Evolutionary conservation across 345 rosid genomes (phyloP), one percentile per base, ranked within the genome.

Genomic region (Hirschfeldia incana): DNA sequence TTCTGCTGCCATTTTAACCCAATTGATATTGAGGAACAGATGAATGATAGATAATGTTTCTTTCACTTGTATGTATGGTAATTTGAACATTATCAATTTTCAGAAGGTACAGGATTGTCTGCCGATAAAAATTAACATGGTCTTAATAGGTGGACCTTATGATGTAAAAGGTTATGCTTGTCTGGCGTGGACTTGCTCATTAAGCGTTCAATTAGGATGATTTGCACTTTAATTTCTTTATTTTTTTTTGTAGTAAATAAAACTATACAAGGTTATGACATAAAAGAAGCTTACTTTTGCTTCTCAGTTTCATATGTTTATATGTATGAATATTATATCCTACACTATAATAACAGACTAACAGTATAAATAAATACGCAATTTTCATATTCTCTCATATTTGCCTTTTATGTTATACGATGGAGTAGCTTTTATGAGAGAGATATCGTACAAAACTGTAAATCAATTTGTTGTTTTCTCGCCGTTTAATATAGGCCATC

Each of bases 1-100:
- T 71, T 71, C 8, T 37, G 72, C 67, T 65, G 60, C 60, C 0
- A 30, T 55, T 78, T 78, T 37, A 71, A 71, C 72, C 81, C 76
- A 71, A 78, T 63, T 51, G 58, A 36, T 27, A 27, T 34, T 26
- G 33, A 70, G 70, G 7, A 30, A 11, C 3, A 17, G n/a, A 62
- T 70, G 44, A 62, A 46, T 69, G 57, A 70, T 49, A 46, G n/a
- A n/a, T n/a, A n/a, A n/a, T 21, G 21, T 21, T 21, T 21, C 21
- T 1, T 21, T 21, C 21, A 21, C 32, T 1, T 29, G 32, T 63
- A 5, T 33, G 11, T 58, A 75, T 33, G 15, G 68, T 21, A 13
- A 33, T 49, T 65, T 10, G 8, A 34, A 39, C 8, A 36, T 13
- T 67, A 78, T 78, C 34, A 65, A 13, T 65, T 13, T 30, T 65